Conservation (phyloP, 2,329 filamentous ascomycete genomes). For the Calonectria pteridis region DNA sequence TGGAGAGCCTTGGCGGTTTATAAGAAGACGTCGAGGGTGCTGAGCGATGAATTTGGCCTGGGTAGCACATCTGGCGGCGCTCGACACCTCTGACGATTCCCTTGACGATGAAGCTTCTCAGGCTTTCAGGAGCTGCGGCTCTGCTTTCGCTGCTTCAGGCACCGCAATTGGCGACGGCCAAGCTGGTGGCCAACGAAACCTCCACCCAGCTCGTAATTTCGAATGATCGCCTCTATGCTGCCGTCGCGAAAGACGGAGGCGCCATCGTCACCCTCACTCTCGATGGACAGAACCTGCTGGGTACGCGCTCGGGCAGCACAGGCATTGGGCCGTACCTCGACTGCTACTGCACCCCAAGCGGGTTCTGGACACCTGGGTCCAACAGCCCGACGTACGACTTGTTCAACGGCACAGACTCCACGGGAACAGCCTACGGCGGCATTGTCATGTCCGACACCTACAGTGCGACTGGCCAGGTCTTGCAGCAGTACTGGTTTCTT, state of each 20-base stretch:
- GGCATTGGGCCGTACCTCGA: constrained; percentile 72
- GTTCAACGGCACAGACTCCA: constrained; percentile 59
- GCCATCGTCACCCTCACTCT: constrained; percentile 51
- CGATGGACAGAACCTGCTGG: constrained; percentile 63
- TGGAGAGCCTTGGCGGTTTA: constrained; percentile 21
- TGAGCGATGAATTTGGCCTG: neutral
- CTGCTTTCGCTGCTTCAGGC: constrained; percentile 37
- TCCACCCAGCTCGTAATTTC: constrained; percentile 50
- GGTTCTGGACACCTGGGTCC: constrained; percentile 70
- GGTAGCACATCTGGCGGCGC: constrained; percentile 14
- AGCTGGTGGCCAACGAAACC: constrained; percentile 51
- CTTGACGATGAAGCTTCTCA: constrained; percentile 40
- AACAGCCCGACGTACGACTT: constrained; percentile 59
- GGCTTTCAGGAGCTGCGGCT: constrained; percentile 34
- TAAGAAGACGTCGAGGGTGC: constrained; percentile 18
- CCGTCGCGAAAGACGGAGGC: constrained; percentile 53
- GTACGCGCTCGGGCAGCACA: constrained; percentile 48
- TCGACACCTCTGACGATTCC: constrained; percentile 2
- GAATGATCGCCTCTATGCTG: constrained; percentile 54
- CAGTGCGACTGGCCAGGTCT: constrained; percentile 66
- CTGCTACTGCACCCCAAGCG: constrained; percentile 71
- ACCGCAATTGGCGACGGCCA: constrained; percentile 40
- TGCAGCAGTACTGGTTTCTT: constrained; percentile 76
- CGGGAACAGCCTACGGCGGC: constrained; percentile 67
- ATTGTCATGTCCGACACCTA: constrained; percentile 72